Base-by-base conservation (phyloP, 331 rosid genomes). In the Acacia concinna region DNA sequence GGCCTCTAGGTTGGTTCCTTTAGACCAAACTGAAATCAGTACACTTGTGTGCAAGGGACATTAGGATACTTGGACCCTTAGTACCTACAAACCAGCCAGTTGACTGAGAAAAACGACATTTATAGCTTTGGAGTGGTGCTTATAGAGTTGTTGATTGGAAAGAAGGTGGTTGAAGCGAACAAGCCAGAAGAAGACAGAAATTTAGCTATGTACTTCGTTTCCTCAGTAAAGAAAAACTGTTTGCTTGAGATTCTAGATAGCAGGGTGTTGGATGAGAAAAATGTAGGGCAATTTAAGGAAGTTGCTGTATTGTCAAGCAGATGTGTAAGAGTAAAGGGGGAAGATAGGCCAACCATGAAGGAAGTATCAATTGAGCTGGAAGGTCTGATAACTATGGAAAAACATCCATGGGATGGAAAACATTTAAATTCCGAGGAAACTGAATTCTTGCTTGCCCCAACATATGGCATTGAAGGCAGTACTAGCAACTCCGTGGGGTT, bases 321-420 rank as follows among this genome's bases (percentile, higher is more conserved):
- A 14, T 85, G 86, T 35, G 40, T 76, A 25, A 57, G 77, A 41
- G 47, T 79, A n/a, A 85, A 57, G n/a, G 81, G 86, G 12, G 82
- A 85, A 60, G 88, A 85, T 4, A 82, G 88, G 17, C 86, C 88
- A 4, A 75, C 78, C 34, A 85, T 82, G 86, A 85, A 76, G 66
- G 84, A 85, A 71, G 86, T 79, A 30, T 78, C 86, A 65, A 76
- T 32, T 60, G 71, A 76, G 59, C 77, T 85, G 17, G 88, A 82
- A 66, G 80, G 71, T 35, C 41, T 79, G 41, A 20, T 43, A 18
- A 17, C 68, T 11, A 15, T 8, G 54, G 75, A 47, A 32, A 68
- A 30, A 13, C 82, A 76, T 5, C 27, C 57, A 11, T 79, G 86
- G 82, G 68, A 41, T 63, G 77, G 38, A 3, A 32, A 2, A 14